phyloP scores from a whole-genome alignment of 2,329 filamentous ascomycete species.

The Clarireedia paspali region DNA sequence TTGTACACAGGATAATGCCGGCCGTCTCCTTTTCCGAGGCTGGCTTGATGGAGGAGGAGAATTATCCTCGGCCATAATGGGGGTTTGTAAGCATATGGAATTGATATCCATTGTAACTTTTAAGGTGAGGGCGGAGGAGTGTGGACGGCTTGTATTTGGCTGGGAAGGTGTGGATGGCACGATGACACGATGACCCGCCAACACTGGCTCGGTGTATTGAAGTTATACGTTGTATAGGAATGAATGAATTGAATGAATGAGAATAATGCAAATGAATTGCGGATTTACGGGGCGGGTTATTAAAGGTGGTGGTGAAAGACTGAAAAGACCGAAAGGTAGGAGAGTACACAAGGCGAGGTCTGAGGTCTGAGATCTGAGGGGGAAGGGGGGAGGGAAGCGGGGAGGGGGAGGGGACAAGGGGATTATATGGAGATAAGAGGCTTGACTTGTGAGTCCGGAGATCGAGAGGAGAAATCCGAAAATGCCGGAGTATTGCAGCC shows the following conservation, averaged over 20 bases:
- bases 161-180: neutral
- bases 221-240: neutral
- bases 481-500: neutral
- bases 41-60: constrained; percentile 1
- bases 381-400: too few relatives aligned
- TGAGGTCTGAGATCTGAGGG: neutral
- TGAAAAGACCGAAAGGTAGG: constrained; percentile 1
- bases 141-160: neutral
- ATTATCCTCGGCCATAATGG: neutral
- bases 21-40: constrained; percentile 20
- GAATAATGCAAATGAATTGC: neutral
- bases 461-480: neutral
- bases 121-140: neutral
- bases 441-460: neutral
- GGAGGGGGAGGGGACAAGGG: too few relatives aligned
- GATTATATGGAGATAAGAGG: constrained; percentile 1
- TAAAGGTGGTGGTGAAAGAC: neutral
- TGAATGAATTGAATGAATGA: neutral
- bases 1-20: constrained; percentile 35
- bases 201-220: too few relatives aligned
- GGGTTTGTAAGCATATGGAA: constrained; percentile 4
- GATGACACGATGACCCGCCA: too few relatives aligned
- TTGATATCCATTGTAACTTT: constrained; percentile 7
- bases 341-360: neutral
- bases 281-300: constrained; percentile 3